Base-by-base conservation (phyloP, 495 filamentous ascomycete species). In the Jackrogersella minutella region DNA sequence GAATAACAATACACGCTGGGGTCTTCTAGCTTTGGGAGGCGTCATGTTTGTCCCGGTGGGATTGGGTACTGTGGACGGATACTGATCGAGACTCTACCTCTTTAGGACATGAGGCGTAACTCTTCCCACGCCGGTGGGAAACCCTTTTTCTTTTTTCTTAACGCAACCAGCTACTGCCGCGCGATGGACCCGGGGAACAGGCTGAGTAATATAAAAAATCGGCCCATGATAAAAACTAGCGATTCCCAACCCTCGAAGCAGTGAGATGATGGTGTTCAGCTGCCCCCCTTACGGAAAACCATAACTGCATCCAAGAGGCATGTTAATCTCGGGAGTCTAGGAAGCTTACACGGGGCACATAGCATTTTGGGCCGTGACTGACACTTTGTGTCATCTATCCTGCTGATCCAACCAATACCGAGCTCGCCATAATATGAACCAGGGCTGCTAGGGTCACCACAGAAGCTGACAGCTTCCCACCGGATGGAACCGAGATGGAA, bases 401-500 rank as follows among this genome's bases (percentile, higher is more conserved):
- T 56, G n/a, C 40, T n/a, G 53, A 24, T 40, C 55, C 52, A 54
- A 33, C 61, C 66, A 69, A 69, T 65, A 47, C 51, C 34, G 56
- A 58, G 50, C 56, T 59, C n/a, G 49, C 33, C 40, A 47, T 44
- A n/a, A n/a, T 55, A 64, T 69, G 64, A 57, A 21, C 28, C 62
- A 58, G 46, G 60, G 61, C 62, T 69, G 46, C 55, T 17, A 53
- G 31, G 46, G 56, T 58, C 50, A 37, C 46, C 36, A 61, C 37
- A 57, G 60, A 69, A 63, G 66, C 50, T 69, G 60, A 69, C 54
- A 64, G 49, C 49, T 69, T 58, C 47, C 34, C 31, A 61, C 61
- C 66, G 66, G 66, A 64, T 61, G 52, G 57, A 61, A 56, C 66
- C 65, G 65, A 68, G 50, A 31, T 41, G 44, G 47, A 43, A 58